A percentile compares a stretch with the other conserved stretches of the same genome.
Evolutionary conservation across 352 stramenopile species (phyloP).

Genomic region (Phytophthora foliorum): DNA sequence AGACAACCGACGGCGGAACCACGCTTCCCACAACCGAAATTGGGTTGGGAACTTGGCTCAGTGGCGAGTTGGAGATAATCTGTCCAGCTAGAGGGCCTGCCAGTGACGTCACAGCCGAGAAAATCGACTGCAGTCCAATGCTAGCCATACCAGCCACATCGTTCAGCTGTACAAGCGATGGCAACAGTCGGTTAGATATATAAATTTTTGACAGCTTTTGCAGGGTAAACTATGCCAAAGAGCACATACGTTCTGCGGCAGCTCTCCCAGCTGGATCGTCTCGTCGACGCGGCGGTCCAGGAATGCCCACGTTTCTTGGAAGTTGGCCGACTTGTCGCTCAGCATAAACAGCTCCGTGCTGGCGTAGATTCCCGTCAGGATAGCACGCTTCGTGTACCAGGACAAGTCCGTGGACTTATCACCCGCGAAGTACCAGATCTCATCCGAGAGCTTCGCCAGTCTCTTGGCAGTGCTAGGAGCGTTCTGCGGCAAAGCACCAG

Average conservation of each 20-base stretch:
- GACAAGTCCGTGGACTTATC: conserved; percentile 86
- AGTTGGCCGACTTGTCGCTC: conserved; percentile 78
- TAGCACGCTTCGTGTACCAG: conserved; percentile 89
- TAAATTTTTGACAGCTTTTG: background rate
- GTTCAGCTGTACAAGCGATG: conserved; percentile 49
- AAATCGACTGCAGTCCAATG: conserved; percentile 81
- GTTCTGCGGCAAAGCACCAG: conserved; percentile 82
- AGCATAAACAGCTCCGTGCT: conserved; percentile 90
- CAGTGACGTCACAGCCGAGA: conserved; percentile 82
- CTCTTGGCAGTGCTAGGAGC: conserved; percentile 76
- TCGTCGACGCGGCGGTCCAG: conserved; percentile 86
- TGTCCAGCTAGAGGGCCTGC: conserved; percentile 75
- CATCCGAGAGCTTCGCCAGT: conserved; percentile 75
- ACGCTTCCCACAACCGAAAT: conserved; percentile 70
- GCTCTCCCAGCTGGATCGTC: conserved; percentile 80
- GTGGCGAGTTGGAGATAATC: conserved; percentile 74
- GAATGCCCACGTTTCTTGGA: conserved; percentile 86
- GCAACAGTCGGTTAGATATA: conserved; percentile 4
- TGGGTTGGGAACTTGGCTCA: conserved; percentile 80
- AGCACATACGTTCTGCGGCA: conserved; percentile 81
- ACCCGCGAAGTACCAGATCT: conserved; percentile 91
- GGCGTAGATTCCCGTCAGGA: conserved; percentile 83
- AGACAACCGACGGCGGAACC: conserved; percentile 57
- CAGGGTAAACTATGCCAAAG: conserved; percentile 1
- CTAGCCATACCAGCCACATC: conserved; percentile 83